Evolutionary conservation across 768 basidiomycete species (phyloP), one percentile per base, ranked within the genome.

Genomic region (Fomitopsis serialis): DNA sequence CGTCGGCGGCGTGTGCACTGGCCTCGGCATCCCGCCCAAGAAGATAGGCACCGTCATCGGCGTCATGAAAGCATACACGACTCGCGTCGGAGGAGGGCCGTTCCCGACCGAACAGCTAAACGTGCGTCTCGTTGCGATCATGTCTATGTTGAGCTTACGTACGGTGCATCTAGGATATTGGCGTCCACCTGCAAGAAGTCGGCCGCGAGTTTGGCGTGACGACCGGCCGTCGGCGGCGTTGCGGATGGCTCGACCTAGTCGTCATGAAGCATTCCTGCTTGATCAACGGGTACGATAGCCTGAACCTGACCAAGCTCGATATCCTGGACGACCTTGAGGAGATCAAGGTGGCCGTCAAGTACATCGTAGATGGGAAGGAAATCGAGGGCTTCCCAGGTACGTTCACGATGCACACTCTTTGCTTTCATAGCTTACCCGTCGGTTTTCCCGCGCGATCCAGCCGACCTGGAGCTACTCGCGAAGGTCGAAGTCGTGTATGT

Each of bases 11-110:
- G 93, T 98, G 34, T 93, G 91, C 73, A 98, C 95, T 15, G 97
- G 97, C 32, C 82, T 99, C n/a, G 97, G 94, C 48, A 87, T 99
- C 46, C 96, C 97, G 2, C 94, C 97, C 6, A 86, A 86, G 71
- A 71, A 80, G 59, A 85, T 99, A 58, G 90, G 89, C n/a, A 81
- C 83, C 45, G 77, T 85, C 23, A 87, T 95, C 60, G 97, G 97
- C 44, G 97, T 99, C 54, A 77, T 98, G 66, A 99, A 98, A 70
- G 97, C 97, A 0, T 99, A 99, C 70, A 98, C 97, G 17, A 98
- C 97, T 1, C 82, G 97, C 24, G 97, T 99, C 22, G 97, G 97
- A n/a, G 92, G 93, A 36, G 97, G 97, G 0, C 97, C 97, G 3
- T 98, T 99, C 79, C 94, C 97, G 8, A 92, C 91, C 0, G 97